Evolutionary conservation across 2,329 filamentous ascomycete species (phyloP).

Genomic region (Monilinia polystroma): DNA sequence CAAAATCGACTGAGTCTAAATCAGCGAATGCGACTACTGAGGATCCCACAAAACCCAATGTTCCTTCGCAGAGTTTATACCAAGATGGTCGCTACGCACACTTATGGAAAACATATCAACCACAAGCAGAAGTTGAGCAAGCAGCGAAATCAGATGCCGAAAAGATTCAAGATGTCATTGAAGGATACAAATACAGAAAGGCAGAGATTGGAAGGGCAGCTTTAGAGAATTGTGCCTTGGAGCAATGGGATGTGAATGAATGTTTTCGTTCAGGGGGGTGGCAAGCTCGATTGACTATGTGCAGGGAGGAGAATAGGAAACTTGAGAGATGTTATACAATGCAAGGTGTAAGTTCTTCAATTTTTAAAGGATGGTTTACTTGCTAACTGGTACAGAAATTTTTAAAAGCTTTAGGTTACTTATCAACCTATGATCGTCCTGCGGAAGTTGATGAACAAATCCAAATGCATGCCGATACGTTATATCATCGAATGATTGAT

Average conservation of each 20-base stretch:
- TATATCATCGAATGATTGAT: slow-evolving; percentile 83
- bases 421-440: slow-evolving; percentile 64
- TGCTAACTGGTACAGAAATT: slow-evolving; percentile 60
- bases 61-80: slow-evolving; percentile 53
- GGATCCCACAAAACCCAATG: slow-evolving; percentile 25
- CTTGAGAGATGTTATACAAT: slow-evolving; percentile 88
- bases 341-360: slow-evolving; percentile 63
- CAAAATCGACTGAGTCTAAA: slow-evolving; percentile 18
- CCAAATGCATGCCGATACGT: slow-evolving; percentile 90
- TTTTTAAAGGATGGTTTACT: neutral
- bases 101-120: slow-evolving; percentile 88
- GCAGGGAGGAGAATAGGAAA: slow-evolving; percentile 69
- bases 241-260: slow-evolving; percentile 77
- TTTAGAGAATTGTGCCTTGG: slow-evolving; percentile 88
- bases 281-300: slow-evolving; percentile 73
- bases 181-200: slow-evolving; percentile 80
- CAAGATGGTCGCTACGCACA: slow-evolving; percentile 76
- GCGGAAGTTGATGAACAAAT: slow-evolving; percentile 77
- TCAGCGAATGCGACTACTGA: slow-evolving; percentile 23
- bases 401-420: slow-evolving; percentile 84
- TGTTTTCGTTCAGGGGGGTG: slow-evolving; percentile 76
- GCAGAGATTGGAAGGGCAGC: slow-evolving; percentile 75
- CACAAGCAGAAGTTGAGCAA: slow-evolving; percentile 67
- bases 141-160: slow-evolving; percentile 74
- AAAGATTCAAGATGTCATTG: slow-evolving; percentile 74